Conservation (phyloP, 2,329 filamentous ascomycete genomes). For the Epichloe uncinata region DNA sequence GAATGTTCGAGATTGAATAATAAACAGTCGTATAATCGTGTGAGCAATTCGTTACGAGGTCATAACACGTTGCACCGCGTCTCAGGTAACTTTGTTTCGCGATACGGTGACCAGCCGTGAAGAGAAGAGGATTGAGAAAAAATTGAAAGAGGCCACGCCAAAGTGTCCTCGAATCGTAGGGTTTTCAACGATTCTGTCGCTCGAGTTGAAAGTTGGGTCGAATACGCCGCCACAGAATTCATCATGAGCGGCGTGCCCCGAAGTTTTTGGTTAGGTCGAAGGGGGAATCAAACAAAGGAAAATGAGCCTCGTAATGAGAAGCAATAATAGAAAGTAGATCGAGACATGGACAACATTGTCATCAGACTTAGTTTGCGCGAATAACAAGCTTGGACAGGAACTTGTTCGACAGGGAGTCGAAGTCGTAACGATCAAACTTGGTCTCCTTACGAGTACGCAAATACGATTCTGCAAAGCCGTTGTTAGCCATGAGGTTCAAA, state of each 20-base stretch:
- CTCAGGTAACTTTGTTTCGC: conserved; percentile 19
- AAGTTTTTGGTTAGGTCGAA: conserved; percentile 16
- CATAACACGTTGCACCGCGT: conserved; percentile 21
- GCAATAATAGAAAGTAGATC: background rate
- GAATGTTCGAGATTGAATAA: conserved; percentile 1
- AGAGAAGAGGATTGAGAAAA: conserved; percentile 17
- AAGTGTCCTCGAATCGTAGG: background rate
- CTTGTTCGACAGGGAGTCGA: conserved; percentile 93
- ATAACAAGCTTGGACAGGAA: conserved; percentile 95
- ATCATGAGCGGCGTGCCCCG: conserved; percentile 16
- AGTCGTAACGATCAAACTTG: conserved; percentile 83
- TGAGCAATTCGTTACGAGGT: conserved; percentile 16
- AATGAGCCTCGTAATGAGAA: background rate
- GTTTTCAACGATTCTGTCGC: conserved; percentile 1
- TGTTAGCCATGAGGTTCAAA: conserved; percentile 9
- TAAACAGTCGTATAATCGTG: conserved; percentile 22
- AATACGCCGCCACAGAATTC: conserved; percentile 31
- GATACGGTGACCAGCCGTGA: conserved; percentile 20
- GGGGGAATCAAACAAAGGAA: conserved; percentile 17
- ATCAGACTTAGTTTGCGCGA: conserved; percentile 56
- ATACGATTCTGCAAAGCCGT: conserved; percentile 57
- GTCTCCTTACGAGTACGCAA: conserved; percentile 65
- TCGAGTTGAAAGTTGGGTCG: conserved; percentile 21
- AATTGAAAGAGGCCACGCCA: conserved; percentile 3
- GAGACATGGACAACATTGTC: background rate